These are phyloP conservation scores for Jaenimonas drosophilae DNA, from an alignment of 208 protist species.

Conservation along the genomic window DNA sequence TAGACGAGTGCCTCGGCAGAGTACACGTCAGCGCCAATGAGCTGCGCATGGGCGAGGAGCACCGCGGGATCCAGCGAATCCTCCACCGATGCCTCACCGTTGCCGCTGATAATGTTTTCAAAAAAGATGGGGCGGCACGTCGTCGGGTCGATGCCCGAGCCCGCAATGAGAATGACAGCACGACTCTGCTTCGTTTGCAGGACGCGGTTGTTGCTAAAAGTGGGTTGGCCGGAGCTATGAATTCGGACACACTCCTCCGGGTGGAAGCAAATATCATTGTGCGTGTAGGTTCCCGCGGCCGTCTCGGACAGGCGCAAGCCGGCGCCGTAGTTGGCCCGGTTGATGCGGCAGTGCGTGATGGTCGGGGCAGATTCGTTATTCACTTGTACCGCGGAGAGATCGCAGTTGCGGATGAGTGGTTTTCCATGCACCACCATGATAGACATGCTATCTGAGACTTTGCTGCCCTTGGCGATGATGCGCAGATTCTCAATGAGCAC, in stretches of 20 bases:
- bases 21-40: constrained; percentile 2
- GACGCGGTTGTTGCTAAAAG: constrained; percentile 21
- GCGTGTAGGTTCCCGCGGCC: constrained; percentile 18
- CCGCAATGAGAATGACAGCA: constrained; percentile 14
- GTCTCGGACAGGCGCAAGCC: constrained; percentile 16
- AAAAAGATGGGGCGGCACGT: constrained; percentile 11
- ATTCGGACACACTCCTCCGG: constrained; percentile 22
- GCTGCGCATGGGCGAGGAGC: constrained; percentile 8
- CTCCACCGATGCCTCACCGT: constrained; percentile 5
- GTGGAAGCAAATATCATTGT: constrained; percentile 31
- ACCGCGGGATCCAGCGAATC: constrained; percentile 10
- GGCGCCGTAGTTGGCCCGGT: constrained; percentile 14
- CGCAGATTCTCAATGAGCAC: constrained; percentile 17
- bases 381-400: constrained; percentile 27
- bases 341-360: constrained; percentile 22
- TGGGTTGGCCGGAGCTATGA: constrained; percentile 12
- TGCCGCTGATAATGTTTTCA: constrained; percentile 33
- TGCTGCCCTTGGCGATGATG: constrained; percentile 16
- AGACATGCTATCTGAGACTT: constrained; percentile 15
- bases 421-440: constrained; percentile 19
- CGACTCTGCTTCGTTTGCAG: constrained; percentile 12
- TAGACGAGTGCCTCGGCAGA: constrained; percentile 12
- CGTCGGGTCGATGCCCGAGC: constrained; percentile 7
- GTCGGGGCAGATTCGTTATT: constrained; percentile 15
- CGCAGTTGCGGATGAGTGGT: constrained; percentile 26